These are phyloP conservation scores for Jamesozyma hellenica DNA, from an alignment of 805 yeast species.

Conservation along the genomic window DNA sequence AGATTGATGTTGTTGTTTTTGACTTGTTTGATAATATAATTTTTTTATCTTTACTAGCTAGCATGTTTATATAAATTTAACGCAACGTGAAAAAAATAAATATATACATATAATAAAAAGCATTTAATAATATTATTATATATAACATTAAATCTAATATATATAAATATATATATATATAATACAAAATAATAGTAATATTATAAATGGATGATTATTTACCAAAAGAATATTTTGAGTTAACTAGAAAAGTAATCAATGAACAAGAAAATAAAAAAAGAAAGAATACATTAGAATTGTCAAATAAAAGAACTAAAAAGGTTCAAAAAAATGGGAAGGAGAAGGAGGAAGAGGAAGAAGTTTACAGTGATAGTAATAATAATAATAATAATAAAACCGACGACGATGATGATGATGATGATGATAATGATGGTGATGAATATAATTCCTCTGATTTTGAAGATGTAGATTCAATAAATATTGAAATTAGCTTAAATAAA, in stretches of 20 bases:
- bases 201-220: slow-evolving; percentile 16
- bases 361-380: not conserved
- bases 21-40: too few species aligned
- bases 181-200: not conserved
- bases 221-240: slow-evolving; percentile 25
- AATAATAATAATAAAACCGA: not conserved
- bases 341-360: not conserved
- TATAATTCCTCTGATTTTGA: slow-evolving; percentile 23
- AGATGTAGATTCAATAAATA: slow-evolving; percentile 9
- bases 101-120: too few species aligned
- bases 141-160: too few species aligned
- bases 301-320: too few species aligned
- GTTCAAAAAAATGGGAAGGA: not conserved
- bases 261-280: slow-evolving; percentile 12
- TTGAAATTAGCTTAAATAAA: slow-evolving; percentile 22
- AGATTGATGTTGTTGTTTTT: too few species aligned
- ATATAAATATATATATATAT: not conserved
- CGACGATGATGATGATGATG: not conserved
- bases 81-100: too few species aligned
- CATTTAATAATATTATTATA: too few species aligned
- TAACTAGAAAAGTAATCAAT: slow-evolving; percentile 21
- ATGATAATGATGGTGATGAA: slow-evolving; percentile 15
- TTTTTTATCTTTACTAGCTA: too few species aligned
- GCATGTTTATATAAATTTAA: too few species aligned
- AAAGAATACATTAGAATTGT: too few species aligned